phyloP scores from a whole-genome alignment of 306 rosid genomes.

The Coriaria nepalensis region DNA sequence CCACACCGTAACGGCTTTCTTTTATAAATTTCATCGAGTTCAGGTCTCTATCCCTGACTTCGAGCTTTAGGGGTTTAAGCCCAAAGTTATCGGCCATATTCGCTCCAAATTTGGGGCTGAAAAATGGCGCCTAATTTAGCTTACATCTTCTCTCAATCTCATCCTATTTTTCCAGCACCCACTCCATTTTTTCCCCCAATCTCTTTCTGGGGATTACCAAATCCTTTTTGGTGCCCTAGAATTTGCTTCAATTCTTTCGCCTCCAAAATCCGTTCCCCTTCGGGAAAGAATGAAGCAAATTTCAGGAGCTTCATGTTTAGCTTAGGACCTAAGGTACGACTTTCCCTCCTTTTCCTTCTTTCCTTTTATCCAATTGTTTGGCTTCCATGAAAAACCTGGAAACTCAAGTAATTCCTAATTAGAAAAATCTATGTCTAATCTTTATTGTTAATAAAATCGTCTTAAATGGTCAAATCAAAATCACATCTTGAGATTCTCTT shows the following conservation, averaged over 20 bases:
- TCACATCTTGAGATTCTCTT: too few relatives aligned
- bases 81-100: constrained; percentile 31
- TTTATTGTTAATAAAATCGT: too few relatives aligned
- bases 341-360: too few relatives aligned
- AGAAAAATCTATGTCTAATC: too few relatives aligned
- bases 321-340: neutral
- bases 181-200: constrained; percentile 4
- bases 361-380: too few relatives aligned
- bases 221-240: constrained; percentile 37
- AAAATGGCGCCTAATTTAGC: constrained; percentile 29
- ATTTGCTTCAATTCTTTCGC: constrained; percentile 12
- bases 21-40: neutral
- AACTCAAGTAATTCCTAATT: too few relatives aligned
- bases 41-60: constrained; percentile 1
- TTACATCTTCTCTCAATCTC: constrained; percentile 18
- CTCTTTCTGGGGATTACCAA: constrained; percentile 41
- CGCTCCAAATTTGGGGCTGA: constrained; percentile 25
- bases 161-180: constrained; percentile 11
- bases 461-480: too few relatives aligned
- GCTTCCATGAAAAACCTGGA: too few relatives aligned
- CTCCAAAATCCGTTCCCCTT: neutral
- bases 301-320: constrained; percentile 34
- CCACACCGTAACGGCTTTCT: constrained; percentile 2
- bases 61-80: neutral
- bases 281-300: neutral